Percentiles rank a stretch among this genome's conserved stretches.
Conservation (phyloP, 2,329 filamentous ascomycete genomes). For the Bisporella sp. region DNA sequence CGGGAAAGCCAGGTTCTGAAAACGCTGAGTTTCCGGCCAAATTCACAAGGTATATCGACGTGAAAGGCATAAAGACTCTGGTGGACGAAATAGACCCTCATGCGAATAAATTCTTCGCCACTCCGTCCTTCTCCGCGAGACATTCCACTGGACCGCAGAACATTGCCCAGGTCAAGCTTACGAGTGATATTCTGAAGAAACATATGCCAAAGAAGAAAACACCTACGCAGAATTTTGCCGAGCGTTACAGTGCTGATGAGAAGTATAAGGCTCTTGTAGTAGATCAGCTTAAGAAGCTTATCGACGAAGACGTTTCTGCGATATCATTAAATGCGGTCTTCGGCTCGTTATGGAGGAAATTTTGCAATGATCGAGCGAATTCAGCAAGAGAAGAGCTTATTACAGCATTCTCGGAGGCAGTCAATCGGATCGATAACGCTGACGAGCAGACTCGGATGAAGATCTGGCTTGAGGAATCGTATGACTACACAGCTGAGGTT, state of each 20-base stretch:
- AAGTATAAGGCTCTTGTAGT: conserved; percentile 10
- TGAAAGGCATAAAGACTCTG: conserved; percentile 3
- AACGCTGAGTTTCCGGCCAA: conserved; percentile 4
- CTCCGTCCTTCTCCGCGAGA: background rate
- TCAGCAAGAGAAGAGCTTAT: conserved; percentile 8
- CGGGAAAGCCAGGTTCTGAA: conserved; percentile 9
- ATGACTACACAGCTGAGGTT: conserved; percentile 15
- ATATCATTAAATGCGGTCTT: conserved; percentile 16
- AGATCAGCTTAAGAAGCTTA: conserved; percentile 11
- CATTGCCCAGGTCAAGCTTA: conserved; percentile 3
- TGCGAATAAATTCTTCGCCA: conserved; percentile 5
- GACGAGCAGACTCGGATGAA: conserved; percentile 13
- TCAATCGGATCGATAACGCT: conserved; percentile 9
- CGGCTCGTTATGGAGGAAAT: conserved; percentile 12
- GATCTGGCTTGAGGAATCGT: conserved; percentile 15
- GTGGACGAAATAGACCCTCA: conserved; percentile 5
- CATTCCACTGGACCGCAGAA: background rate
- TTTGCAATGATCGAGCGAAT: conserved; percentile 14
- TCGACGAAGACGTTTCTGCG: conserved; percentile 9
- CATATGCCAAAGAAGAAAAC: conserved; percentile 10
- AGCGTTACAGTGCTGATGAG: conserved; percentile 10
- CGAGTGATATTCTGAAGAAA: conserved; percentile 7
- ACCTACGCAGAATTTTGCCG: conserved; percentile 12
- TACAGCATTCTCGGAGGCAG: conserved; percentile 8
- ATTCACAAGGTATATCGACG: conserved; percentile 5